A percentile compares a stretch with the other conserved stretches of the same genome.
Evolutionary conservation across 2,329 filamentous ascomycete species (phyloP).

Genomic region (Talaromyces marneffei): DNA sequence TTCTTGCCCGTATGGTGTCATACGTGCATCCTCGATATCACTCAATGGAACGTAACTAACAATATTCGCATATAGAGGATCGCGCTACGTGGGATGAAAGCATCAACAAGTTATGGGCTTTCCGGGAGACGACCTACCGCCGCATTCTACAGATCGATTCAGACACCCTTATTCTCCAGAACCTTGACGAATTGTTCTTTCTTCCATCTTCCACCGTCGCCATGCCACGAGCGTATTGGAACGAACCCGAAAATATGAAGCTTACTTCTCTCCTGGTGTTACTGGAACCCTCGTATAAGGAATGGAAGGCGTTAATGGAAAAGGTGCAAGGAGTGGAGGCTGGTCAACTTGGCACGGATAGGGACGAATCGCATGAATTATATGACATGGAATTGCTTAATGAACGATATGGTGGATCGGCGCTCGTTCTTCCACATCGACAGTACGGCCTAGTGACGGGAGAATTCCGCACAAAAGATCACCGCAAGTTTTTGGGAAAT

Average conservation of each 20-base stretch:
- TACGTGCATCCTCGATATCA: background rate
- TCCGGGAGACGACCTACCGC: slow-evolving; percentile 60
- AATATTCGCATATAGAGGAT: slow-evolving; percentile 14
- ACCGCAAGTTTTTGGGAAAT: slow-evolving; percentile 47
- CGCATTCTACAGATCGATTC: slow-evolving; percentile 57
- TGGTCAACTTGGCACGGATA: slow-evolving; percentile 24
- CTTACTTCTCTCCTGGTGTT: slow-evolving; percentile 60
- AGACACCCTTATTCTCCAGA: slow-evolving; percentile 57
- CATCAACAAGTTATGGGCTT: slow-evolving; percentile 63
- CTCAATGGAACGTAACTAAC: background rate
- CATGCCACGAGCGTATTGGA: slow-evolving; percentile 69
- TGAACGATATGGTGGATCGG: slow-evolving; percentile 52
- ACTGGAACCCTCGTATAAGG: slow-evolving; percentile 51
- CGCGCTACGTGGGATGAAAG: slow-evolving; percentile 55
- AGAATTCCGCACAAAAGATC: slow-evolving; percentile 55
- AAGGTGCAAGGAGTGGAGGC: slow-evolving; percentile 21
- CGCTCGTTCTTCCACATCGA: slow-evolving; percentile 59
- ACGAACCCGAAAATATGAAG: slow-evolving; percentile 47
- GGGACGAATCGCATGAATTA: slow-evolving; percentile 14
- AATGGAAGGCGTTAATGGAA: slow-evolving; percentile 36
- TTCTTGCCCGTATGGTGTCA: background rate
- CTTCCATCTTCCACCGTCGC: slow-evolving; percentile 56
- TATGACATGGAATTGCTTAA: slow-evolving; percentile 68
- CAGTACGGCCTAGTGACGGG: slow-evolving; percentile 57
- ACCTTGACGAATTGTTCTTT: slow-evolving; percentile 66